Conservation (phyloP, 169 alveolate genomes). For the Prorocentrum cordatum region DNA sequence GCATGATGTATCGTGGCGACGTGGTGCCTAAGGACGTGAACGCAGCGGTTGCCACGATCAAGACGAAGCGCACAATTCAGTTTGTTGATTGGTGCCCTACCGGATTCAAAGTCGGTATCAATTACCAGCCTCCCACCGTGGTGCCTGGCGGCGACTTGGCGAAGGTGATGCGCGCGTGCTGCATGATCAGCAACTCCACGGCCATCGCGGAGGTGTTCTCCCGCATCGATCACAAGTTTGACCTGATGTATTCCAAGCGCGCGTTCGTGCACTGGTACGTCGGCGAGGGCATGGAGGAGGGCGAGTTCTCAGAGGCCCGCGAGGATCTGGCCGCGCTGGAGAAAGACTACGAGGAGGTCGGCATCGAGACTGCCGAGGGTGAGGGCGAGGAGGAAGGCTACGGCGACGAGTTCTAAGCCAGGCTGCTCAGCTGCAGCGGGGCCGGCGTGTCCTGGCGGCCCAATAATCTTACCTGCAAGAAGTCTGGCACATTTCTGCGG, state of each 20-base stretch:
- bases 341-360: conserved; percentile 97
- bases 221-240: conserved; percentile 96
- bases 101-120: conserved; percentile 98
- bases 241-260: conserved; percentile 95
- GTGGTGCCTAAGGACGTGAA: conserved; percentile 97
- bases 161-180: conserved; percentile 95
- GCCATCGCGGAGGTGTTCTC: conserved; percentile 97
- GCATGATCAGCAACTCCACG: conserved; percentile 96
- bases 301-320: conserved; percentile 97
- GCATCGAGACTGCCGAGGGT: conserved; percentile 89
- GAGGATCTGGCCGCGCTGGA: conserved; percentile 98
- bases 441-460: background rate
- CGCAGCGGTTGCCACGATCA: conserved; percentile 95
- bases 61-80: conserved; percentile 93
- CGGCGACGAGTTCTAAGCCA: conserved; percentile 74
- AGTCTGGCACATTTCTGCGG: too few species aligned
- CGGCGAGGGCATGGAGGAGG: conserved; percentile 99
- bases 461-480: too few species aligned
- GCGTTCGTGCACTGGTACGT: conserved; percentile 99
- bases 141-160: conserved; percentile 99
- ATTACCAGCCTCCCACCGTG: conserved; percentile 98
- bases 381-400: conserved; percentile 85
- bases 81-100: conserved; percentile 99
- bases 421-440: too few species aligned
- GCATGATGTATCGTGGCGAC: conserved; percentile 94